phyloP scores from a whole-genome alignment of 257 asterid genomes.

The Solanum sejunctum region DNA sequence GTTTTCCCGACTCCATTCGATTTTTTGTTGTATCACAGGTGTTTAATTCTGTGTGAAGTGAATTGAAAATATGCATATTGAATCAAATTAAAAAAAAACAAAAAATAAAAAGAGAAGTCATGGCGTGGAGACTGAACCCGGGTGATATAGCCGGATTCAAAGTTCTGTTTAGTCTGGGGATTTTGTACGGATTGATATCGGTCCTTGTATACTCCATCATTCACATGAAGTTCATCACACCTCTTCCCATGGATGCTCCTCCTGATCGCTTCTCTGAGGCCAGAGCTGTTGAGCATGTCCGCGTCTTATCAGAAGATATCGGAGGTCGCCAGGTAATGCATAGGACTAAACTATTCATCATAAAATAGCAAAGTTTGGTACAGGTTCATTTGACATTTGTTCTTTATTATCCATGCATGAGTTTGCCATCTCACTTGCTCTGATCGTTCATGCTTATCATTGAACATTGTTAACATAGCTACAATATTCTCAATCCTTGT shows the following conservation, averaged over 20 bases:
- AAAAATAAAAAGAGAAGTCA: not conserved
- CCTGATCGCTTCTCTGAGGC: slow-evolving; percentile 83
- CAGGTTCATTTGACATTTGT: not conserved
- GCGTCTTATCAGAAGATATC: slow-evolving; percentile 75
- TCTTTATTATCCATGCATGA: not conserved
- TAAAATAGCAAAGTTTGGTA: not conserved
- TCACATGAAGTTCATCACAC: slow-evolving; percentile 69
- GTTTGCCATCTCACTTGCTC: not conserved
- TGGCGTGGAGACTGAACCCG: slow-evolving; percentile 28
- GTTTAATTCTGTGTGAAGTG: not conserved
- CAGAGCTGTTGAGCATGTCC: slow-evolving; percentile 85
- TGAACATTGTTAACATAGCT: not conserved
- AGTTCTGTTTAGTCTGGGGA: slow-evolving; percentile 30
- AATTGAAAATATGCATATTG: not conserved
- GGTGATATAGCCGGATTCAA: slow-evolving; percentile 72
- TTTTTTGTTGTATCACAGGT: not conserved
- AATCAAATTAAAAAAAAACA: not conserved
- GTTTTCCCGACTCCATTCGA: not conserved
- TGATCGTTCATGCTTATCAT: not conserved
- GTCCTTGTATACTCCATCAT: slow-evolving; percentile 34
- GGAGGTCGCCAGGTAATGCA: slow-evolving; percentile 86
- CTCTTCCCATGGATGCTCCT: slow-evolving; percentile 79
- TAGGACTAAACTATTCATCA: too few species aligned
- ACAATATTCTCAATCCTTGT: not conserved
- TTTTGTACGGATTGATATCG: slow-evolving; percentile 47